These are phyloP conservation scores for Exobasidium rhododendri DNA, from an alignment of 1,284 basidiomycete genomes.

Conservation along the genomic window DNA sequence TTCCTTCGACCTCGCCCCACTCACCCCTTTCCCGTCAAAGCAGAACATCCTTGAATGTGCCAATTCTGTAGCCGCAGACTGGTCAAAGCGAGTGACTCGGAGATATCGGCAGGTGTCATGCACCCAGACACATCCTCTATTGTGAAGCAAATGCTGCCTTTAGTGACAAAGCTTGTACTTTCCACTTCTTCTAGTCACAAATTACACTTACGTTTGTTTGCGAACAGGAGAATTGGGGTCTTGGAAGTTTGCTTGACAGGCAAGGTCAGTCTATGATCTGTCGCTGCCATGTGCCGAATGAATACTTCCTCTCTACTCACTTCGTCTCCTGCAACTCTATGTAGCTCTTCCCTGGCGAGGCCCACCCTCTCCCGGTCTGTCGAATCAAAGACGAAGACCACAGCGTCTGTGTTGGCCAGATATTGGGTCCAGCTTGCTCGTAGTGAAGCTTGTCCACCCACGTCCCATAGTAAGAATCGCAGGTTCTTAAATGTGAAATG, in stretches of 20 bases:
- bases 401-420: conserved; percentile 57
- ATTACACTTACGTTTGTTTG: conserved; percentile 56
- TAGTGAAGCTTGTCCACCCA: conserved; percentile 59
- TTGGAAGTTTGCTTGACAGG: conserved; percentile 54
- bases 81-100: conserved; percentile 58
- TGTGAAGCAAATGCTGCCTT: too few relatives aligned
- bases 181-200: too few relatives aligned
- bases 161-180: too few relatives aligned
- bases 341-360: conserved; percentile 58
- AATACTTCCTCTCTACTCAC: too few relatives aligned
- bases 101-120: conserved; percentile 59
- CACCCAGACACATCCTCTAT: conserved; percentile 56
- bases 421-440: conserved; percentile 58
- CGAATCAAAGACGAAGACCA: conserved; percentile 60
- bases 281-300: neutral
- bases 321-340: conserved; percentile 54
- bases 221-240: conserved; percentile 58
- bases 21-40: conserved; percentile 55
- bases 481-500: conserved; percentile 12
- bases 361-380: conserved; percentile 58
- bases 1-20: conserved; percentile 8
- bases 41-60: conserved; percentile 61
- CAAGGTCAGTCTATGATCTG: too few relatives aligned
- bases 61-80: conserved; percentile 59
- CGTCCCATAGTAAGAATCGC: conserved; percentile 58